These are phyloP conservation scores for Chalara sp. DNA, from an alignment of 2,329 filamentous ascomycete species.

Conservation along the genomic window DNA sequence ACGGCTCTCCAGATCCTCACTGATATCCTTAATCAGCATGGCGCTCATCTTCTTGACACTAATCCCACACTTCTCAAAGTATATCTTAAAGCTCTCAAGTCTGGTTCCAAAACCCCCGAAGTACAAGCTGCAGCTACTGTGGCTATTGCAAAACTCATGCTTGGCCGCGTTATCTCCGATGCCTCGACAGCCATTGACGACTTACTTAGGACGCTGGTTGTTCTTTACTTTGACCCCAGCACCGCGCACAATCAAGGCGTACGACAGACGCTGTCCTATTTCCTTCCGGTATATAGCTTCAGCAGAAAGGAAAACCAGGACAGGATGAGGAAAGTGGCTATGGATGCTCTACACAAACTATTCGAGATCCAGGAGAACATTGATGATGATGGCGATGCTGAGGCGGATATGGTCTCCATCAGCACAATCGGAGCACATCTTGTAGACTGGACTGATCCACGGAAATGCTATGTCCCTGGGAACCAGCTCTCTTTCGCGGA, in stretches of 20 bases:
- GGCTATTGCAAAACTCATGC: constrained; percentile 78
- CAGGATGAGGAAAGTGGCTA: constrained; percentile 68
- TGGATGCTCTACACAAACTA: constrained; percentile 69
- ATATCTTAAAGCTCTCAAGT: constrained; percentile 76
- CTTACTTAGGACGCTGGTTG: constrained; percentile 75
- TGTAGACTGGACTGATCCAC: constrained; percentile 91
- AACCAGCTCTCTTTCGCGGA: constrained; percentile 34
- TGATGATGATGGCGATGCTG: constrained; percentile 67
- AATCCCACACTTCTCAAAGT: constrained; percentile 72
- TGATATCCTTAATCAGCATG: constrained; percentile 87
- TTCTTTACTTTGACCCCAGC: constrained; percentile 85
- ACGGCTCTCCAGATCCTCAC: constrained; percentile 87
- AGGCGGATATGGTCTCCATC: constrained; percentile 73
- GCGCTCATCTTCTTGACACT: constrained; percentile 63
- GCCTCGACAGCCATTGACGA: constrained; percentile 53
- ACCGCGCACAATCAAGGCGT: constrained; percentile 75
- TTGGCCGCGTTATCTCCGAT: constrained; percentile 72
- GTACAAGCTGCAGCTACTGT: constrained; percentile 78
- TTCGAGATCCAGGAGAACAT: constrained; percentile 65
- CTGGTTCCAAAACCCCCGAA: constrained; percentile 58
- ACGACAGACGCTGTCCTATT: constrained; percentile 83
- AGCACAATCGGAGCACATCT: constrained; percentile 74
- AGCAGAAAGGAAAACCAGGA: constrained; percentile 76
- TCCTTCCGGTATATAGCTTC: constrained; percentile 91
- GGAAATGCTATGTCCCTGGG: constrained; percentile 59